These are phyloP conservation scores for Rhododendron henanense DNA, from an alignment of 148 eudicot species.

Conservation along the genomic window DNA sequence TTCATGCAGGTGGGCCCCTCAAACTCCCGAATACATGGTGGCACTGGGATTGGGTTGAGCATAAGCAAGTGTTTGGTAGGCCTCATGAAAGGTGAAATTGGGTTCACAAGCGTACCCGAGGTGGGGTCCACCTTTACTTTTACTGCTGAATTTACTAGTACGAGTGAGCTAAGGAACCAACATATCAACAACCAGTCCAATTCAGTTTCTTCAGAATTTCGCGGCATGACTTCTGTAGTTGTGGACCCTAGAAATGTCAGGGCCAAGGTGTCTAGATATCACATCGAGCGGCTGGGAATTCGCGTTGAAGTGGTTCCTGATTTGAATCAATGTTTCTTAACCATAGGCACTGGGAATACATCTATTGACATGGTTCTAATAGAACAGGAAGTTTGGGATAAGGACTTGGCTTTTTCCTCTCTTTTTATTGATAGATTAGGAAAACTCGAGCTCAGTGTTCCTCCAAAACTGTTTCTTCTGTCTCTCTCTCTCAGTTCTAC, in stretches of 20 bases:
- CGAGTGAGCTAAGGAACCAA: slow-evolving; percentile 35
- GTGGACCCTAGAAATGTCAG: slow-evolving; percentile 72
- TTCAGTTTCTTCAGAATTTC: slow-evolving; percentile 48
- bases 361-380: slow-evolving; percentile 50
- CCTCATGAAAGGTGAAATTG: slow-evolving; percentile 90
- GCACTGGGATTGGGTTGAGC: slow-evolving; percentile 95
- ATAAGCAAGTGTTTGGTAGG: slow-evolving; percentile 93
- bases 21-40: slow-evolving; percentile 65
- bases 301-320: slow-evolving; percentile 52
- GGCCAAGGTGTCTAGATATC: slow-evolving; percentile 73
- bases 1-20: slow-evolving; percentile 96
- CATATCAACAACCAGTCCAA: slow-evolving; percentile 29
- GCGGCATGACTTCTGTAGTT: slow-evolving; percentile 67
- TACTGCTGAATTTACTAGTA: slow-evolving; percentile 53
- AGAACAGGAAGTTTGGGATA: slow-evolving; percentile 82
- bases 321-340: slow-evolving; percentile 36
- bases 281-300: slow-evolving; percentile 76
- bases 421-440: slow-evolving; percentile 31
- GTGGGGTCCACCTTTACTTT: slow-evolving; percentile 88
- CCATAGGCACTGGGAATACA: slow-evolving; percentile 28
- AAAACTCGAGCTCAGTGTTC: slow-evolving; percentile 18
- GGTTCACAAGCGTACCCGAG: slow-evolving; percentile 60
- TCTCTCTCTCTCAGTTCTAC: slow-evolving; percentile 39
- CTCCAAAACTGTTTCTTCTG: slow-evolving; percentile 62
- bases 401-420: slow-evolving; percentile 31